Base-by-base conservation (phyloP, 305 asterid genomes). In the Nicotiana rustica region DNA sequence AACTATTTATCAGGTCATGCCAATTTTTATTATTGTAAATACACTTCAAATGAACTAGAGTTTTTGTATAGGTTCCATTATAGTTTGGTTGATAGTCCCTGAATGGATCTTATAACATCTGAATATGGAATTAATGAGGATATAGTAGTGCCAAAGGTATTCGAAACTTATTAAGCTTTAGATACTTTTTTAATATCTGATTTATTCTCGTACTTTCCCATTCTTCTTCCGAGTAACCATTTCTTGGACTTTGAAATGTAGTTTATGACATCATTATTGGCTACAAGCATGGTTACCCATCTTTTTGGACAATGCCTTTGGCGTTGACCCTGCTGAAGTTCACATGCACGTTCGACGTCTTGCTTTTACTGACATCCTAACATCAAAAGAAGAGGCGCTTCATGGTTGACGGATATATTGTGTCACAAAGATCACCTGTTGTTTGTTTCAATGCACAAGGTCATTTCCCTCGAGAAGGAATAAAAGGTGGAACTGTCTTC, bases 261-360 rank as follows among this genome's bases (percentile, higher is more conserved):
- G 99, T 95, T 84, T 95, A 94, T 77, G 98, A 95, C 89, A 85
- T 95, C 68, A 93, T 98, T 55, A 95, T 94, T 61, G 97, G 93
- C 57, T 95, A 95, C 89, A 87, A 89, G 55, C 86, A 90, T 62
- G 84, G 88, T 14, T 92, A 92, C 86, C 99, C 99, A 0, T 83
- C 97, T 47, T 93, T 95, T 92, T 67, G 92, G 99, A 95, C 85
- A 95, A 95, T 12, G 97, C 90, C 52, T 7, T 25, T 25, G 29
- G 29, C 29, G 29, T 25, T 25, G 29, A 25, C 29, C 29, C 29
- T 25, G 88, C 98, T 0, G 99, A 95, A 88, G 97, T 95, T 83
- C 99, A 95, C 86, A 90, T 94, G 82, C 96, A 93, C 49, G 62
- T 94, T 52, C 89, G 89, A 1, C 92, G 98, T 18, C 60, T 95